Evolutionary conservation across 139 green algal species (phyloP).

Genomic region (Choricystis sp.): DNA sequence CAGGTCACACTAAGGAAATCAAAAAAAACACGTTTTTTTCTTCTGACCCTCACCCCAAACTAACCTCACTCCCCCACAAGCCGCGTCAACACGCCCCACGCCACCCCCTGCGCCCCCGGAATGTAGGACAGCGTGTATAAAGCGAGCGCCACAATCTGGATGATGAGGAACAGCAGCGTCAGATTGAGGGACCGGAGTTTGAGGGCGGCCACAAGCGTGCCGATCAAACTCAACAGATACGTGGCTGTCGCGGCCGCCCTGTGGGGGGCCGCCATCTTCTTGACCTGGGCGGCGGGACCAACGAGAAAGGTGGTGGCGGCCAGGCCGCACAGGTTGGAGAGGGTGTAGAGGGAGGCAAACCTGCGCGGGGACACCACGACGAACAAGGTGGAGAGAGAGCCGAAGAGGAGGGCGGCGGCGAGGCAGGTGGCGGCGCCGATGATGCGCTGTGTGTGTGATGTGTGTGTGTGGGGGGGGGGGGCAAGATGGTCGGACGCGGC

Average conservation of each 20-base stretch:
- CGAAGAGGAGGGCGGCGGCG: not conserved
- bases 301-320: not conserved
- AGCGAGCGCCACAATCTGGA: not conserved
- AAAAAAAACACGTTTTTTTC: not conserved
- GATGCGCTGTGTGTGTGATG: not conserved
- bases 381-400: not conserved
- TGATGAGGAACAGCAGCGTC: not conserved
- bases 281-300: not conserved
- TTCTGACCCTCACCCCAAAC: not conserved
- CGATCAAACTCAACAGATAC: not conserved
- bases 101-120: not conserved
- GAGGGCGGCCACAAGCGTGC: not conserved
- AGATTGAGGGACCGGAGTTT: not conserved
- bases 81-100: not conserved
- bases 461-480: not conserved
- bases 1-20: slow-evolving; percentile 4
- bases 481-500: not conserved
- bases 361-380: not conserved
- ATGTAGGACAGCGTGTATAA: not conserved
- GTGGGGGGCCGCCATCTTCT: not conserved
- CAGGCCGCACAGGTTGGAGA: not conserved
- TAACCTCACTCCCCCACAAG: not conserved
- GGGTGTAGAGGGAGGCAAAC: not conserved
- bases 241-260: too few species aligned
- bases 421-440: not conserved